These are phyloP conservation scores for Hortaea werneckii DNA, from an alignment of 2,329 filamentous ascomycete species.

Conservation along the genomic window DNA sequence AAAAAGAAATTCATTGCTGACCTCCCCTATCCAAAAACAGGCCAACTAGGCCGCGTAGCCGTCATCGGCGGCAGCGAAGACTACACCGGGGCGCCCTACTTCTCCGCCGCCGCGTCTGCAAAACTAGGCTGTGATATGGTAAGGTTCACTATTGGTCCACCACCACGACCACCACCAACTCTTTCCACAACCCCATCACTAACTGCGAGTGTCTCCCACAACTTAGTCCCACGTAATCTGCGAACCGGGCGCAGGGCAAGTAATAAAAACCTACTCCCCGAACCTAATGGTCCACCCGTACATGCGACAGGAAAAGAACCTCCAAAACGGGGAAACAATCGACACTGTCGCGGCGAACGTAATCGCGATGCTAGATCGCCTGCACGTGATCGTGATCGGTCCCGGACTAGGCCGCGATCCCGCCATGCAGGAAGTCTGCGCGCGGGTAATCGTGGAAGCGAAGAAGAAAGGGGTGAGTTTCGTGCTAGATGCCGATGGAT, in stretches of 20 bases:
- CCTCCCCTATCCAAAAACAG: slow-evolving; percentile 37
- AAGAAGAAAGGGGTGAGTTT: slow-evolving; percentile 62
- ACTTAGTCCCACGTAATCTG: slow-evolving; percentile 83
- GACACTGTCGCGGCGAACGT: slow-evolving; percentile 58
- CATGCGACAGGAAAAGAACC: slow-evolving; percentile 66
- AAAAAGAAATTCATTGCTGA: neutral
- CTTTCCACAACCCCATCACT: no score
- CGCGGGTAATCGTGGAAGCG: slow-evolving; percentile 68
- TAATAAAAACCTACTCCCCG: slow-evolving; percentile 96
- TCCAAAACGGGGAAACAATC: slow-evolving; percentile 44
- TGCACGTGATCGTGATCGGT: slow-evolving; percentile 88
- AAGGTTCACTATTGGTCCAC: no score
- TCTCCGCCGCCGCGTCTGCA: slow-evolving; percentile 93
- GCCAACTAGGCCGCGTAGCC: slow-evolving; percentile 80
- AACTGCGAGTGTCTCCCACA: no score
- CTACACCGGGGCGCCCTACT: slow-evolving; percentile 95
- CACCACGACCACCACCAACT: neutral
- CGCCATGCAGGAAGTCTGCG: slow-evolving; percentile 80
- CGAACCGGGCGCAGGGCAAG: slow-evolving; percentile 69
- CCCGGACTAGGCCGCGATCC: slow-evolving; percentile 83
- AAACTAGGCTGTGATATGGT: slow-evolving; percentile 87
- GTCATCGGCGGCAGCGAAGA: slow-evolving; percentile 94
- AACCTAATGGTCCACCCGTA: slow-evolving; percentile 98
- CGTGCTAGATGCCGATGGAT: slow-evolving; percentile 83
- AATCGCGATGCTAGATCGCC: slow-evolving; percentile 68